Conservation (phyloP, 2,329 filamentous ascomycete genomes). For the Aspergillus ibericus region DNA sequence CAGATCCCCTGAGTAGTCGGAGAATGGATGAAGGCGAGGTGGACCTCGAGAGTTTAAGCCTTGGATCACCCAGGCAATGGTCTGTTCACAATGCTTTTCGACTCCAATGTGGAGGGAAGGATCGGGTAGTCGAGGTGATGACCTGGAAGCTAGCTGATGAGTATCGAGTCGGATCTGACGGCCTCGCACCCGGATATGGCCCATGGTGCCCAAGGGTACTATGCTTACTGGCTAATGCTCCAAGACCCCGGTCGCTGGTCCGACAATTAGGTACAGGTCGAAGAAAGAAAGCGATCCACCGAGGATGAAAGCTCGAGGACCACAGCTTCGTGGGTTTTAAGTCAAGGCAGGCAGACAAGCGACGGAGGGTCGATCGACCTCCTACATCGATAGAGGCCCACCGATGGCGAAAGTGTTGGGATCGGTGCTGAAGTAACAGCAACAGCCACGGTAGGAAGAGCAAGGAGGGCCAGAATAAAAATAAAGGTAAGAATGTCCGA, state of each 20-base stretch:
- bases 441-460: neutral
- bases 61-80: neutral
- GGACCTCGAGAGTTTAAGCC: neutral
- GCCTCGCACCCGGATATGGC: neutral
- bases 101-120: neutral
- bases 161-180: neutral
- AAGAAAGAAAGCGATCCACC: neutral
- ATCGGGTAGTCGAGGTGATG: neutral
- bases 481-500: neutral
- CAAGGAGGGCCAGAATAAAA: neutral
- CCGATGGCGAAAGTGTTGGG: constrained; percentile 5
- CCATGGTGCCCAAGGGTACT: neutral
- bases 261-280: neutral
- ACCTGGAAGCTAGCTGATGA: neutral
- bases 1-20: neutral
- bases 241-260: neutral
- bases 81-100: neutral
- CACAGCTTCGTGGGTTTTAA: constrained; percentile 4
- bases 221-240: neutral
- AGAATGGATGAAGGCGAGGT: neutral
- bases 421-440: neutral
- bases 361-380: constrained; percentile 9
- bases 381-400: constrained; percentile 6
- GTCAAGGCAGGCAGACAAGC: neutral
- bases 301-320: neutral